These are phyloP conservation scores for Fusarium nisikadoi DNA, from an alignment of 2,329 filamentous ascomycete species.

Conservation along the genomic window DNA sequence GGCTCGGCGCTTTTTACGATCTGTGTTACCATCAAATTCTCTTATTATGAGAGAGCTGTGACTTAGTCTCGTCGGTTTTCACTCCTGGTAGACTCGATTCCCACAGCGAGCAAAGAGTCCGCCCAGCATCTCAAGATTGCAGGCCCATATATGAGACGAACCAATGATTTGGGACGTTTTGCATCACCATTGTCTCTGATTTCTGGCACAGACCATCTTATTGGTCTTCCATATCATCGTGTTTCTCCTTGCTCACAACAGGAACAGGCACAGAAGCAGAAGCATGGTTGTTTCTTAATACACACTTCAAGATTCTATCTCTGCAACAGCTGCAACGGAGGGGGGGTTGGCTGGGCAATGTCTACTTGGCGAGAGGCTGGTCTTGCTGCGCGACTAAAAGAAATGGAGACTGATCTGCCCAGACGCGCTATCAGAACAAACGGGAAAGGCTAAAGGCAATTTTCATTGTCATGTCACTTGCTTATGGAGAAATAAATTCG, in stretches of 20 bases:
- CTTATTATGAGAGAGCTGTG: neutral
- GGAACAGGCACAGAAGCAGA: neutral
- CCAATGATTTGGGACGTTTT: slow-evolving; percentile 32
- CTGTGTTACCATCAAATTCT: neutral
- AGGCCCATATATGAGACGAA: slow-evolving; percentile 25
- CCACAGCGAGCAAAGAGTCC: slow-evolving; percentile 27
- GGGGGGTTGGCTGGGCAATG: slow-evolving; percentile 22
- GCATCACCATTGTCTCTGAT: slow-evolving; percentile 39
- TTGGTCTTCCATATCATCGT: slow-evolving; percentile 26
- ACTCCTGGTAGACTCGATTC: slow-evolving; percentile 13
- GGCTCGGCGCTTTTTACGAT: neutral
- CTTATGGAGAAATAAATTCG: slow-evolving; percentile 12
- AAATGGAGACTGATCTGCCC: slow-evolving; percentile 8
- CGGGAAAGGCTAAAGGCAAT: slow-evolving; percentile 19
- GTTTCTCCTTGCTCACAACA: slow-evolving; percentile 13
- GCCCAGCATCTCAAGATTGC: slow-evolving; percentile 11
- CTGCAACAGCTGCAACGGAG: neutral
- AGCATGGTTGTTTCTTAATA: neutral
- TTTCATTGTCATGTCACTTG: slow-evolving; percentile 8
- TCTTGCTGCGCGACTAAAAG: slow-evolving; percentile 11
- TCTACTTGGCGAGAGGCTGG: slow-evolving; percentile 30
- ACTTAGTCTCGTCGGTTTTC: neutral
- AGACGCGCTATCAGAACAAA: slow-evolving; percentile 27
- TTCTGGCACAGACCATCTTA: slow-evolving; percentile 35
- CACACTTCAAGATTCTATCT: neutral